phyloP scores from a whole-genome alignment of 139 green algal genomes.

The Tetraselmis striata region DNA sequence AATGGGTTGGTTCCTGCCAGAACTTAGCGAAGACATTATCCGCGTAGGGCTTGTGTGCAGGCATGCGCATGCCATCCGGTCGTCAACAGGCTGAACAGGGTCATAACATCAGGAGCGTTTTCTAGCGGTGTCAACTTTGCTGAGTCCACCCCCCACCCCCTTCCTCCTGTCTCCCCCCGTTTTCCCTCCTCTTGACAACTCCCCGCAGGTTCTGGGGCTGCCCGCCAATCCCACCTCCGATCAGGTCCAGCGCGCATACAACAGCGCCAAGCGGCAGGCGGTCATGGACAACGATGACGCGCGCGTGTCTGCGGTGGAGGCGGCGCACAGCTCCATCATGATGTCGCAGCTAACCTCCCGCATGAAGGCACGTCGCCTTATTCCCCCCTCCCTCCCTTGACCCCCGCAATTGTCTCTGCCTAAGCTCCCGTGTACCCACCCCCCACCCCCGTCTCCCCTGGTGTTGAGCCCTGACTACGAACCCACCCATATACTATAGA shows the following conservation, averaged over 20 bases:
- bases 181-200: not conserved
- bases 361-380: conserved; percentile 30
- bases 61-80: no score
- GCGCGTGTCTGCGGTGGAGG: conserved; percentile 30
- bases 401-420: no score
- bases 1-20: no score
- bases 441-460: no score
- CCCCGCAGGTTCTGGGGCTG: conserved; percentile 43
- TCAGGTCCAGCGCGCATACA: conserved; percentile 41
- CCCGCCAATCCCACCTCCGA: conserved; percentile 27
- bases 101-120: no score
- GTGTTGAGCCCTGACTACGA: no score
- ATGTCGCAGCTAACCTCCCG: conserved; percentile 41
- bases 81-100: no score
- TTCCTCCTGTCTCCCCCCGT: not conserved
- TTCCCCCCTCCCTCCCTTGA: no score
- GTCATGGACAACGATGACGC: conserved; percentile 23
- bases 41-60: not conserved
- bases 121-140: no score
- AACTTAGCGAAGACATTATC: no score
- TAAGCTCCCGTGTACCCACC: no score
- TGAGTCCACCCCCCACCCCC: not conserved
- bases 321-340: conserved; percentile 47
- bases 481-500: no score
- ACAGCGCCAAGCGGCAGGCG: conserved; percentile 16